Conservation (phyloP, 805 yeast genomes). For the Phaffomyces antillensis region DNA sequence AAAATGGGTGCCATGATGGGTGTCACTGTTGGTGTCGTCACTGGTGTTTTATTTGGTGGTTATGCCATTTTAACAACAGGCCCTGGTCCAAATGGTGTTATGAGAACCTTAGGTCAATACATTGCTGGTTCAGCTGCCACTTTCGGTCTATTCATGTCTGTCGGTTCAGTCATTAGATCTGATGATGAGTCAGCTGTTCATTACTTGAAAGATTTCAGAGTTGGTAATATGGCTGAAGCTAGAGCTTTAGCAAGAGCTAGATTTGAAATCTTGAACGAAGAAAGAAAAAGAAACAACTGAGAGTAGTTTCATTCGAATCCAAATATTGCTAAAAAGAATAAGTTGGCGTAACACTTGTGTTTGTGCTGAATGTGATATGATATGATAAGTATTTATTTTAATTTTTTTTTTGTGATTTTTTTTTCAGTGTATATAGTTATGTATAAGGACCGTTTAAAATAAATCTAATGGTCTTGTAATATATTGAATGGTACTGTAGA, state of each 20-base stretch:
- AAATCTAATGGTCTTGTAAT: too few relatives aligned
- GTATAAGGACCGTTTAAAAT: too few relatives aligned
- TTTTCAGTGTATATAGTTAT: too few relatives aligned
- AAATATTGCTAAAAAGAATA: not conserved
- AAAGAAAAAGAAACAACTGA: conserved; percentile 15
- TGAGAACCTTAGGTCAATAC: conserved; percentile 94
- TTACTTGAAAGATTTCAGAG: conserved; percentile 24
- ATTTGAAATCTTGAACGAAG: conserved; percentile 25
- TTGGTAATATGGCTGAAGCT: conserved; percentile 33
- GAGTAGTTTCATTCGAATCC: too few relatives aligned
- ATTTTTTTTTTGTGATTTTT: too few relatives aligned
- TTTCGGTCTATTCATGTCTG: conserved; percentile 92
- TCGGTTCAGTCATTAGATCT: conserved; percentile 87
- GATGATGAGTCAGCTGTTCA: conserved; percentile 33
- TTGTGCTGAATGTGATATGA: too few relatives aligned
- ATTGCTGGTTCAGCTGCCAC: conserved; percentile 96
- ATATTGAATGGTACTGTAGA: too few relatives aligned
- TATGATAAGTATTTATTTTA: too few relatives aligned
- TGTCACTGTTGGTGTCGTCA: conserved; percentile 73
- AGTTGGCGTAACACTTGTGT: too few relatives aligned
- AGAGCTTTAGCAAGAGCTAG: conserved; percentile 37
- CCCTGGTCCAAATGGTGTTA: conserved; percentile 96
- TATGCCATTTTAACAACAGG: conserved; percentile 86
- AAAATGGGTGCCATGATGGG: conserved; percentile 99
- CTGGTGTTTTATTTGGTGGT: conserved; percentile 93